phyloP scores from a whole-genome alignment of 2,329 filamentous ascomycete genomes.

The Calcarisporium arbuscula region DNA sequence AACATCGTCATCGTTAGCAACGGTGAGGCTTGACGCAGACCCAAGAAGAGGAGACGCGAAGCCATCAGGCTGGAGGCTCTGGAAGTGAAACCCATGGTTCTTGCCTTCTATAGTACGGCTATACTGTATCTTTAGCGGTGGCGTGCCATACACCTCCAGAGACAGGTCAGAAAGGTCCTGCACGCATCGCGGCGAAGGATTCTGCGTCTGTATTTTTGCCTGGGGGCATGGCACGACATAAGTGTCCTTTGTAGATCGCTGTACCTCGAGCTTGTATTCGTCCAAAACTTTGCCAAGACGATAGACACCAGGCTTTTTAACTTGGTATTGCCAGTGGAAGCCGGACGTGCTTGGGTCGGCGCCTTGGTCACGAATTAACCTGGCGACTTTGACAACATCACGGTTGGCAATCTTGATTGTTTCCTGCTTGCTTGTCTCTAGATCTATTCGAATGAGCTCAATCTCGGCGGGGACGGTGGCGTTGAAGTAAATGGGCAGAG shows the following conservation, averaged over 20 bases:
- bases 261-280: conserved; percentile 89
- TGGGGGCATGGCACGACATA: conserved; percentile 82
- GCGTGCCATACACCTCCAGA: conserved; percentile 79
- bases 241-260: conserved; percentile 66
- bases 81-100: conserved; percentile 79
- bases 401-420: conserved; percentile 67
- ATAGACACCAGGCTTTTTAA: conserved; percentile 87
- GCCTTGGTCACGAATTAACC: conserved; percentile 58
- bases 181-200: conserved; percentile 64
- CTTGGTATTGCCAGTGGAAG: conserved; percentile 62
- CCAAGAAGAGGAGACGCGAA: conserved; percentile 71
- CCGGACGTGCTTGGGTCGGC: conserved; percentile 55
- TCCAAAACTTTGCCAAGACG: conserved; percentile 79
- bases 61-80: conserved; percentile 87
- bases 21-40: conserved; percentile 51
- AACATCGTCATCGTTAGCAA: conserved; percentile 60
- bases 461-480: conserved; percentile 84
- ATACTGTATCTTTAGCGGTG: conserved; percentile 88
- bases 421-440: conserved; percentile 75
- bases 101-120: conserved; percentile 80
- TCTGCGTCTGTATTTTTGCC: conserved; percentile 62
- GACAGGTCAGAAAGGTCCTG: conserved; percentile 83
- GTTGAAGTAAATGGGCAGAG: conserved; percentile 85
- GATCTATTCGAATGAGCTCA: conserved; percentile 80
- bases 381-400: conserved; percentile 70